phyloP scores from a whole-genome alignment of 2,329 filamentous ascomycete species.

The Ophiosphaerella korrae region DNA sequence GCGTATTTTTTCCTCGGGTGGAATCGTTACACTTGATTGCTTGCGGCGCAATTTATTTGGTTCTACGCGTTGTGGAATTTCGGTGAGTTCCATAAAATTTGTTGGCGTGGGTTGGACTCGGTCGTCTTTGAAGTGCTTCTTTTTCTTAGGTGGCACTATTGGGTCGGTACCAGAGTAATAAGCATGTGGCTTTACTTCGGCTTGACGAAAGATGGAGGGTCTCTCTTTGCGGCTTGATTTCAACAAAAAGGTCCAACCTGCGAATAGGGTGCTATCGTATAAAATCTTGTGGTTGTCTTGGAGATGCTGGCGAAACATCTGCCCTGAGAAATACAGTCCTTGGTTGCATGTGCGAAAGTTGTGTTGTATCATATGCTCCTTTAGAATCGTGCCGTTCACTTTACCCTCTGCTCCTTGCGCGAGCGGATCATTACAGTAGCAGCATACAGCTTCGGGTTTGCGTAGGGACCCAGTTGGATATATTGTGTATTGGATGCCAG shows the following conservation, averaged over 20 bases:
- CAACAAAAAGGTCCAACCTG: conserved; percentile 31
- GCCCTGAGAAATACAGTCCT: conserved; percentile 32
- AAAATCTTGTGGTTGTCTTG: conserved; percentile 29
- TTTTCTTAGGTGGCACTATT: conserved; percentile 2
- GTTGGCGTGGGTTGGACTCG: conserved; percentile 1
- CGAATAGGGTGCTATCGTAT: conserved; percentile 27
- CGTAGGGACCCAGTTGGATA: conserved; percentile 18
- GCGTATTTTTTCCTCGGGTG: conserved; percentile 11
- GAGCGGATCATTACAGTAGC: conserved; percentile 31
- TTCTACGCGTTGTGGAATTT: conserved; percentile 12
- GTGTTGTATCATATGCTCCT: conserved; percentile 28
- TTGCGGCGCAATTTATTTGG: conserved; percentile 26
- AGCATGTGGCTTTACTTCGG: conserved; percentile 7
- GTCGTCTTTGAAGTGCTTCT: neutral
- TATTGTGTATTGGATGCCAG: conserved; percentile 33
- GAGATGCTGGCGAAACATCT: conserved; percentile 33
- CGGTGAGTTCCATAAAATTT: conserved; percentile 34
- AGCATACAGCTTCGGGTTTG: conserved; percentile 24
- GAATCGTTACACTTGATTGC: conserved; percentile 16
- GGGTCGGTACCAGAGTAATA: conserved; percentile 23
- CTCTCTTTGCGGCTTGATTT: conserved; percentile 25
- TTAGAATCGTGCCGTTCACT: conserved; percentile 25
- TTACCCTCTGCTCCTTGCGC: conserved; percentile 21
- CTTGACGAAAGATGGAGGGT: conserved; percentile 21
- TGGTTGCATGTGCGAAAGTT: conserved; percentile 35